Conservation (phyloP, 805 yeast species). For the Candida rishiriensis region DNA sequence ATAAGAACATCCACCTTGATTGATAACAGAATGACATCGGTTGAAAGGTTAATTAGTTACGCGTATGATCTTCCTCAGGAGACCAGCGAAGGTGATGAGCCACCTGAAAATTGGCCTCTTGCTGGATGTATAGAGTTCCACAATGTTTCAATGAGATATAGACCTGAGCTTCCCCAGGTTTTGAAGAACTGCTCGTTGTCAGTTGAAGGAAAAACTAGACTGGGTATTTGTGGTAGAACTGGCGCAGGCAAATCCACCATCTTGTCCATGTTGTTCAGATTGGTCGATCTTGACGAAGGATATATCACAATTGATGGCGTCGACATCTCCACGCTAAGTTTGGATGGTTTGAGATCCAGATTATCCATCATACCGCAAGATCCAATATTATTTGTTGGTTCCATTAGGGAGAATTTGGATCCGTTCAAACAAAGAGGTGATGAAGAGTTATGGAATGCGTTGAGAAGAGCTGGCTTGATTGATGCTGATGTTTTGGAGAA, state of each 20-base stretch:
- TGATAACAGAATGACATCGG: constrained; percentile 58
- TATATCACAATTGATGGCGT: constrained; percentile 68
- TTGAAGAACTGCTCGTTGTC: constrained; percentile 50
- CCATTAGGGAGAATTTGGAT: constrained; percentile 71
- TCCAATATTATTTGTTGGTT: constrained; percentile 77
- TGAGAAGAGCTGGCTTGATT: constrained; percentile 56
- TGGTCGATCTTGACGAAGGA: constrained; percentile 47
- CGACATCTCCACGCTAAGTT: constrained; percentile 58
- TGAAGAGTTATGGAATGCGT: constrained; percentile 61
- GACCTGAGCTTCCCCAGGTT: constrained; percentile 62
- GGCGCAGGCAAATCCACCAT: constrained; percentile 76
- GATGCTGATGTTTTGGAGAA: constrained; percentile 27
- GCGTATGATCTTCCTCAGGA: constrained; percentile 59
- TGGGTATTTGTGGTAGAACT: constrained; percentile 66
- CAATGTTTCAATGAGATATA: constrained; percentile 56
- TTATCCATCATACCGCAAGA: constrained; percentile 86
- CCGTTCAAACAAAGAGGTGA: constrained; percentile 64
- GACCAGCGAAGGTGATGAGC: constrained; percentile 30
- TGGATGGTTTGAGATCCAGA: constrained; percentile 60
- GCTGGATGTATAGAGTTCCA: constrained; percentile 54
- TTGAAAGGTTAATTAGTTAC: constrained; percentile 58
- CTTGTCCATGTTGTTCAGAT: constrained; percentile 65
- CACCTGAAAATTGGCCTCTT: constrained; percentile 50
- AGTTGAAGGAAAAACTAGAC: constrained; percentile 48
- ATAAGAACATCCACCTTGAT: constrained; percentile 44